Evolutionary conservation across 2,329 filamentous ascomycete species (phyloP).

Genomic region (Diaporthe batatas): DNA sequence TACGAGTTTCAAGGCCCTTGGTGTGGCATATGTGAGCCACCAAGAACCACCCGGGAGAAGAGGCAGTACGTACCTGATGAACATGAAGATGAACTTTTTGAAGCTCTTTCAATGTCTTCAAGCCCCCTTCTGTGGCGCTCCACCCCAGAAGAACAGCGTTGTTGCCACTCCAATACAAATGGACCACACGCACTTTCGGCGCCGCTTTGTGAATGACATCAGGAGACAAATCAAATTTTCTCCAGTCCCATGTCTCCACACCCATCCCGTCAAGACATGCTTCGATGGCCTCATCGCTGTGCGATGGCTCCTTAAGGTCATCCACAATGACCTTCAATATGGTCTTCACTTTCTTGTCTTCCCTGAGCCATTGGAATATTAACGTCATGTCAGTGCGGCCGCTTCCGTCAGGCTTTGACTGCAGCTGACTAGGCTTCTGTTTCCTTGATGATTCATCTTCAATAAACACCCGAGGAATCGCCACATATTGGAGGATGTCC

Average conservation of each 20-base stretch:
- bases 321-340: constrained; percentile 19
- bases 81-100: neutral
- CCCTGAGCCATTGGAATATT: neutral
- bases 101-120: constrained; percentile 2
- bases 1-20: neutral
- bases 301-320: neutral
- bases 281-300: constrained; percentile 15
- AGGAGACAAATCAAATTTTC: constrained; percentile 9
- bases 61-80: neutral
- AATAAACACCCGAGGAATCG: too few species aligned
- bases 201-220: neutral
- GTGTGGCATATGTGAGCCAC: neutral
- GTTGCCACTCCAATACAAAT: constrained; percentile 26
- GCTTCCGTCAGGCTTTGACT: neutral
- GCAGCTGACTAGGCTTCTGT: neutral
- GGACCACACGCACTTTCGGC: neutral
- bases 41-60: too few species aligned
- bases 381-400: neutral
- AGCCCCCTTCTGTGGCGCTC: neutral
- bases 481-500: too few species aligned
- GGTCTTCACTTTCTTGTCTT: constrained; percentile 1
- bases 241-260: constrained; percentile 12
- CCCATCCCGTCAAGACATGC: neutral
- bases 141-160: constrained; percentile 10
- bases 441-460: too few species aligned